Conservation (phyloP, 495 filamentous ascomycete species). For the Neurospora sp. region DNA sequence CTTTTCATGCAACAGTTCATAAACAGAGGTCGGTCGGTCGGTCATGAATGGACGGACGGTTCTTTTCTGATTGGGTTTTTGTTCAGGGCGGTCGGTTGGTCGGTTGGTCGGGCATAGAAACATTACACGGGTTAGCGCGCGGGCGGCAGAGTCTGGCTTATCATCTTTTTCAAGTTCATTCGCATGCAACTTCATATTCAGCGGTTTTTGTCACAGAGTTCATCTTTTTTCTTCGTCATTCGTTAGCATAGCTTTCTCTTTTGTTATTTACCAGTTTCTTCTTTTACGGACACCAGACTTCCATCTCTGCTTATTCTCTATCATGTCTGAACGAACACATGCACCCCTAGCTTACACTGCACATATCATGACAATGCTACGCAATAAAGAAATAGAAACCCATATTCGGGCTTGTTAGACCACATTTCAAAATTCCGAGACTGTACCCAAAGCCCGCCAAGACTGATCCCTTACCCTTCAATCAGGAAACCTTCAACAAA, state of each 20-base stretch:
- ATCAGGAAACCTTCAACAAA: neutral
- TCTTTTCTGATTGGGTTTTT: neutral
- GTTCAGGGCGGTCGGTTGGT: neutral
- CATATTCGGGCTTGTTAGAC: no score
- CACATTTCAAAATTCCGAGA: neutral
- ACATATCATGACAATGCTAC: neutral
- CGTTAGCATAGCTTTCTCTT: neutral
- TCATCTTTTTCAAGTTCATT: neutral
- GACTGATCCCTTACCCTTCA: neutral
- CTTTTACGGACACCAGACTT: neutral
- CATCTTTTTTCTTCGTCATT: neutral
- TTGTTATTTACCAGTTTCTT: neutral
- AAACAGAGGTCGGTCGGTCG: neutral
- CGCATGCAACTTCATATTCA: neutral
- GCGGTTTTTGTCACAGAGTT: neutral
- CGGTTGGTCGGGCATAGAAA: neutral
- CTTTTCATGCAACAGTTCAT: neutral
- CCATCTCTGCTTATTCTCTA: neutral
- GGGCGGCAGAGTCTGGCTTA: neutral
- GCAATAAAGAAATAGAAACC: neutral
- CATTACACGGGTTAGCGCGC: neutral
- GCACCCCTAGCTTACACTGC: neutral
- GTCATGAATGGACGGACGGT: neutral
- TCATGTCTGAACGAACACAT: neutral
- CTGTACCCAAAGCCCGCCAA: neutral